phyloP scores from a whole-genome alignment of 23 red algal species.

The Gracilaria domingensis region DNA sequence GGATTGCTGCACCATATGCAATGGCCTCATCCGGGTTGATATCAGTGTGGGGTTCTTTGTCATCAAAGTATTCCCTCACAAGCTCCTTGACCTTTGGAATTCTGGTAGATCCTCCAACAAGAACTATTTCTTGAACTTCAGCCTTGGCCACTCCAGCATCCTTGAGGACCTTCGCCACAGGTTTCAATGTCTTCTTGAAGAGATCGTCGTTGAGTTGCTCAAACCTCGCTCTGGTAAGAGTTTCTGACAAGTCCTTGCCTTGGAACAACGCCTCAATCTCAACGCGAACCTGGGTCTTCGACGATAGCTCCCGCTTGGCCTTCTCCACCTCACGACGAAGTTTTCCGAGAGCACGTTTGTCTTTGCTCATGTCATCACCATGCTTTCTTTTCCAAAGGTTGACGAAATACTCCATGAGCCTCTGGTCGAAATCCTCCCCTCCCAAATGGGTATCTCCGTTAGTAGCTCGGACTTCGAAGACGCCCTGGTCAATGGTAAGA shows the following conservation, averaged over 20 bases:
- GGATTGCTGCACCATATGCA: constrained; percentile 95
- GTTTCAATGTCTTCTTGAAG: constrained; percentile 98
- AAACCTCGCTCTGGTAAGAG: constrained; percentile 93
- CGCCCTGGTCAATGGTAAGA: constrained; percentile 95
- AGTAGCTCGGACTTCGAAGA: constrained; percentile 98
- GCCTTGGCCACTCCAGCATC: constrained; percentile 82
- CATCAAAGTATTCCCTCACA: constrained; percentile 87
- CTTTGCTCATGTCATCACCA: constrained; percentile 80
- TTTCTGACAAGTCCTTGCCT: constrained; percentile 92
- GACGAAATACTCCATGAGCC: constrained; percentile 98
- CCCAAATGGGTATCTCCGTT: constrained; percentile 99
- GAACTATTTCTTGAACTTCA: constrained; percentile 95
- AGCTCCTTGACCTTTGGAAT: constrained; percentile 98
- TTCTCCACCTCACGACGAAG: constrained; percentile 96
- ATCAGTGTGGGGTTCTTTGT: constrained; percentile 89
- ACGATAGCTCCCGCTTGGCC: constrained; percentile 92
- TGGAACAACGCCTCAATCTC: constrained; percentile 96
- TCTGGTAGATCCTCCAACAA: constrained; percentile 97
- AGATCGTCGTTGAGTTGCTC: constrained; percentile 98
- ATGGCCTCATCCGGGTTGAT: constrained; percentile 99
- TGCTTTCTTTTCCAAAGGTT: constrained; percentile 97
- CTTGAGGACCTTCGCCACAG: constrained; percentile 92
- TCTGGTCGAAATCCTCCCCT: constrained; percentile 98
- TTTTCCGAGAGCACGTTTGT: constrained; percentile 95
- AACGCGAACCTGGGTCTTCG: constrained; percentile 95